These are phyloP conservation scores for Kregervanrija delftensis DNA, from an alignment of 805 yeast species.

Conservation along the genomic window DNA sequence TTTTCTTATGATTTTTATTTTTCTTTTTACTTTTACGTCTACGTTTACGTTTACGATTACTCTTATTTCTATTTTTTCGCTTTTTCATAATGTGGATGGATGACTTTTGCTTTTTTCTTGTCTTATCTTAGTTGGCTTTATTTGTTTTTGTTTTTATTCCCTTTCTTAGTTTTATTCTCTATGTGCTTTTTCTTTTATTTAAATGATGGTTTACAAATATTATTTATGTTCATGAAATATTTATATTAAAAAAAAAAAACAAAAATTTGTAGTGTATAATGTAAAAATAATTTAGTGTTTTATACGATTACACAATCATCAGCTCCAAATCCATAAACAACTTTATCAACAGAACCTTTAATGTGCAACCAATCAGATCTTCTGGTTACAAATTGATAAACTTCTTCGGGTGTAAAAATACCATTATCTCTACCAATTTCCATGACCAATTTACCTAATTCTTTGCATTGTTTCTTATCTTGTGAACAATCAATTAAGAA, in stretches of 20 bases:
- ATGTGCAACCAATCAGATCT: constrained; percentile 81
- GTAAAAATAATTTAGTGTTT: constrained; percentile 2
- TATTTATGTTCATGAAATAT: too few relatives aligned
- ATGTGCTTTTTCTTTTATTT: too few relatives aligned
- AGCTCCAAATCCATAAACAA: constrained; percentile 85
- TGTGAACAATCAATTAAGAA: constrained; percentile 54
- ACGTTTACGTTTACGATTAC: too few relatives aligned
- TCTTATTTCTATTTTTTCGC: too few relatives aligned
- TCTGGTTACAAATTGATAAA: constrained; percentile 85
- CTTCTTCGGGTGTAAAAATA: constrained; percentile 84
- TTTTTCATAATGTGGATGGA: too few relatives aligned
- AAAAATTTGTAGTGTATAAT: neutral
- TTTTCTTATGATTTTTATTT: too few relatives aligned
- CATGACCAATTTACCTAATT: constrained; percentile 74
- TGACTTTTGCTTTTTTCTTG: too few relatives aligned
- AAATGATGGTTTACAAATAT: too few relatives aligned
- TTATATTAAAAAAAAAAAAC: neutral
- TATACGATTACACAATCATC: constrained; percentile 66
- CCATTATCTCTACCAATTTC: constrained; percentile 85
- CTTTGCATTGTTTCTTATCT: constrained; percentile 66
- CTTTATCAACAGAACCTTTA: constrained; percentile 77
- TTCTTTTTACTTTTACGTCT: too few relatives aligned
- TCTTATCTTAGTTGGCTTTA: too few relatives aligned
- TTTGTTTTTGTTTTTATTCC: too few relatives aligned
- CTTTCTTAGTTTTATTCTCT: too few relatives aligned